These are phyloP conservation scores for Dianthus caryophyllus DNA, from an alignment of 148 eudicot genomes.

Conservation along the genomic window DNA sequence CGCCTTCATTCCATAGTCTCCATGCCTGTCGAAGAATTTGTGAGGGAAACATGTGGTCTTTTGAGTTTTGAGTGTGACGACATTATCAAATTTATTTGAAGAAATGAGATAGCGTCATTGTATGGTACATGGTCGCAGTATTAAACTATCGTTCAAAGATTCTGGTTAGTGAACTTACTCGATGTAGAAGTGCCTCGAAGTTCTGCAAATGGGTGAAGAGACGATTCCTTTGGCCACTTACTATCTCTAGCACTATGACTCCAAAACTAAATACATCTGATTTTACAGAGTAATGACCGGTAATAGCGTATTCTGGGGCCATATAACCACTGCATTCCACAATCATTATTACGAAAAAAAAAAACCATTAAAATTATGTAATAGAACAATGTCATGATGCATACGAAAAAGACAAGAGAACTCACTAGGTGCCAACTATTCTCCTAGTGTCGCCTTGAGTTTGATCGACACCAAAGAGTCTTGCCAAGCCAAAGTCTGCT, in stretches of 20 bases:
- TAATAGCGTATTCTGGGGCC: constrained; percentile 16
- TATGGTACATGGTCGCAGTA: no score
- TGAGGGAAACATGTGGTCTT: neutral
- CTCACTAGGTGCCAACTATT: constrained; percentile 14
- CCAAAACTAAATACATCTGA: constrained; percentile 14
- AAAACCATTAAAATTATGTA: neutral
- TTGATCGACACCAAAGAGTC: constrained; percentile 16
- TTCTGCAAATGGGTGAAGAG: neutral
- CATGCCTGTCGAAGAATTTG: constrained; percentile 5
- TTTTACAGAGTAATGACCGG: constrained; percentile 16
- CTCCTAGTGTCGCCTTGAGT: constrained; percentile 15
- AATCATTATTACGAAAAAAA: neutral
- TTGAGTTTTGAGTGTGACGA: no score
- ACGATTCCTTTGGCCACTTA: constrained; percentile 15
- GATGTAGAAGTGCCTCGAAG: constrained; percentile 7
- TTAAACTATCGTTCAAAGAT: no score
- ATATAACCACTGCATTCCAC: constrained; percentile 18
- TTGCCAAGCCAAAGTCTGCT: constrained; percentile 16
- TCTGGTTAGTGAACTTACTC: neutral
- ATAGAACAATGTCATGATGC: neutral
- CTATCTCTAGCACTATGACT: constrained; percentile 10
- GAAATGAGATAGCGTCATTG: neutral
- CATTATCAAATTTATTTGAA: neutral
- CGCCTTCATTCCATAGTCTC: constrained; percentile 12
- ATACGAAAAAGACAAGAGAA: neutral